Conservation (phyloP, 495 filamentous ascomycete genomes). For the Melanomma pulvis-pyrius region DNA sequence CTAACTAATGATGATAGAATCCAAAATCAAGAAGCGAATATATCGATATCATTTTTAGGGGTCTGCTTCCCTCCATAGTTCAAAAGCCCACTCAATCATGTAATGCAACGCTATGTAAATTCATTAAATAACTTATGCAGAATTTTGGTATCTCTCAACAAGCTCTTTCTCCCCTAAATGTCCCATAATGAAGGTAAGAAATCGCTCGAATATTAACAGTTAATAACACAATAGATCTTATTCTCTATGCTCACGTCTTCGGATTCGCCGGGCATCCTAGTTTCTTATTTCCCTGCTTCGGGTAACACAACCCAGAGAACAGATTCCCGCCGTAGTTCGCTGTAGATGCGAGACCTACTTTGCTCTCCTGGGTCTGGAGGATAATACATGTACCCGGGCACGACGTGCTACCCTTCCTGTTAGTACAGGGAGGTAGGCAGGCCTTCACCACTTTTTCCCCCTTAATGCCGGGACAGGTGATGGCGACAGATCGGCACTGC, state of each 20-base stretch:
- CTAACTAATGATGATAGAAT: too few species aligned
- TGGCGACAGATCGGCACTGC: background rate
- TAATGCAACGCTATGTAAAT: too few species aligned
- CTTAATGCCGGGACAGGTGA: background rate
- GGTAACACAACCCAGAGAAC: slow-evolving; percentile 1
- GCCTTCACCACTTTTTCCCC: background rate
- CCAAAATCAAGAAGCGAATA: background rate
- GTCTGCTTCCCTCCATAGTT: background rate
- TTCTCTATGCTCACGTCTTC: background rate
- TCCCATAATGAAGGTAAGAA: background rate
- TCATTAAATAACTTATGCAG: too few species aligned
- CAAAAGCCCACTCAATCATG: too few species aligned
- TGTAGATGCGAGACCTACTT: background rate
- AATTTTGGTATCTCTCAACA: too few species aligned
- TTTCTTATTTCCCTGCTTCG: background rate
- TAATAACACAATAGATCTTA: too few species aligned
- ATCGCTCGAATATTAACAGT: background rate
- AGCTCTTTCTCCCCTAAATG: background rate
- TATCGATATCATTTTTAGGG: background rate
- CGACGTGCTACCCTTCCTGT: background rate
- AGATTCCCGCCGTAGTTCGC: background rate
- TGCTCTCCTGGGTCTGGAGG: slow-evolving; percentile 1
- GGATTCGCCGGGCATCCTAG: background rate
- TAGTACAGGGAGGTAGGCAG: slow-evolving; percentile 2
- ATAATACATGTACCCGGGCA: background rate